Evolutionary conservation across 2,329 filamentous ascomycete genomes (phyloP).

Genomic region (Tolypocladium tropicale): DNA sequence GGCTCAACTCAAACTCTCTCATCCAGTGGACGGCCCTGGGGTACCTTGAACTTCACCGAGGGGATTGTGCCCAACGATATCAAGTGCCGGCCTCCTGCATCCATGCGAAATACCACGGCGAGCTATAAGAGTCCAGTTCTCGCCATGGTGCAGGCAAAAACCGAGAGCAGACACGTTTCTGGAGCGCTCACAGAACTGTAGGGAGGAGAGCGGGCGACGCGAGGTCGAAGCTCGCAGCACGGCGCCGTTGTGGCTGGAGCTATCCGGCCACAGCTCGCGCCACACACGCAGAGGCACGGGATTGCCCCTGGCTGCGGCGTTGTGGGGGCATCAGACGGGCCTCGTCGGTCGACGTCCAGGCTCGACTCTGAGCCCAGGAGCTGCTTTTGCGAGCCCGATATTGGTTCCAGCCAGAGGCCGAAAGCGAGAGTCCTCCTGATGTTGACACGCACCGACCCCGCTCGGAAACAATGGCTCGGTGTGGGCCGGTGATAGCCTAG

Average conservation of each 20-base stretch:
- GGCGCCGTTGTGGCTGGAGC: constrained; percentile 11
- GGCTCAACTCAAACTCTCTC: too few species aligned
- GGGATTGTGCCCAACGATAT: too few species aligned
- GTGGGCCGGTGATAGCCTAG: neutral
- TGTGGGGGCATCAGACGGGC: neutral
- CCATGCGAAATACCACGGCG: too few species aligned
- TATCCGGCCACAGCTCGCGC: constrained; percentile 10
- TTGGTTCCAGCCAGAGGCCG: neutral
- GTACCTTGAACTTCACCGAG: too few species aligned
- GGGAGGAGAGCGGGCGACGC: too few species aligned
- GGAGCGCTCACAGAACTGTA: too few species aligned
- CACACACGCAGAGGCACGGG: constrained; percentile 12
- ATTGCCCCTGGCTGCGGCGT: neutral
- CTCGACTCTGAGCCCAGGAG: neutral
- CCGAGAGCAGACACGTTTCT: too few species aligned
- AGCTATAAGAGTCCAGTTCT: too few species aligned
- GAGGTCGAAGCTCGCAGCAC: neutral
- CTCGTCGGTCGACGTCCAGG: neutral
- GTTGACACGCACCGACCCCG: neutral
- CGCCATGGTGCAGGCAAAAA: too few species aligned
- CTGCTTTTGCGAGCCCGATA: neutral
- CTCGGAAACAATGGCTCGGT: neutral
- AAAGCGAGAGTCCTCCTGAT: neutral
- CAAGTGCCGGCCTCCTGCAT: too few species aligned
- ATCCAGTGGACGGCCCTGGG: too few species aligned